These are phyloP conservation scores for Fonsecaea erecta DNA, from an alignment of 2,329 filamentous ascomycete genomes.

Conservation along the genomic window DNA sequence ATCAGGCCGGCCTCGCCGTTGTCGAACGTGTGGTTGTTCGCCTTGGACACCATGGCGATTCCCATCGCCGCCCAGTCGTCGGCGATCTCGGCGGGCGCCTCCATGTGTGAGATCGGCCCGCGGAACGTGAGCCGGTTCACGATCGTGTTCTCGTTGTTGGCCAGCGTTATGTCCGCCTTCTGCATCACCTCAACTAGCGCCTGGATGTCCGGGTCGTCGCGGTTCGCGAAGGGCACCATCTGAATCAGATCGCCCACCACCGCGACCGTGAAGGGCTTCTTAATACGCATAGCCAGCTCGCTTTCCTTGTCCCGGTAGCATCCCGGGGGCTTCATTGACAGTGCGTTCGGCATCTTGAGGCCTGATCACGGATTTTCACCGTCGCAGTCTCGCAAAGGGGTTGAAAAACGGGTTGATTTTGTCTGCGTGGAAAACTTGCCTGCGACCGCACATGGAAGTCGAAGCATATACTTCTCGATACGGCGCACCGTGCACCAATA, in stretches of 20 bases:
- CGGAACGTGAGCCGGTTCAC: constrained; percentile 10
- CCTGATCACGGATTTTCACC: not conserved
- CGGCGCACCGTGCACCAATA: not conserved
- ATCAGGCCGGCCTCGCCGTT: constrained; percentile 3
- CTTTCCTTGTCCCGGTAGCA: constrained; percentile 3
- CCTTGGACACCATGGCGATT: constrained; percentile 13
- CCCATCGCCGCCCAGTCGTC: constrained; percentile 10
- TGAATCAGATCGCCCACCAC: constrained; percentile 10
- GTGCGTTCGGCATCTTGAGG: constrained; percentile 3
- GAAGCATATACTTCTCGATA: not conserved
- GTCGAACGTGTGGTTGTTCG: constrained; percentile 13
- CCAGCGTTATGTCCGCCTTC: constrained; percentile 4
- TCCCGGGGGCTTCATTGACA: constrained; percentile 1
- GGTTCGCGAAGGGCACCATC: not conserved
- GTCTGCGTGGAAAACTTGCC: not conserved
- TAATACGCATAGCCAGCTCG: constrained; percentile 7
- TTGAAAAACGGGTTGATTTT: not conserved
- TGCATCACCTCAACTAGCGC: not conserved
- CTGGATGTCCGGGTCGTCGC: constrained; percentile 8
- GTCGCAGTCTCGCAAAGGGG: not conserved
- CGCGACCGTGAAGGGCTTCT: not conserved
- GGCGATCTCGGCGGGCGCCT: not conserved
- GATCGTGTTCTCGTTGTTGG: constrained; percentile 10
- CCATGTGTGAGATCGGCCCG: constrained; percentile 9
- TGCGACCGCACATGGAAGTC: not conserved